Conservation (phyloP, 1,284 basidiomycete species). For the Coriolopsis trogii region DNA sequence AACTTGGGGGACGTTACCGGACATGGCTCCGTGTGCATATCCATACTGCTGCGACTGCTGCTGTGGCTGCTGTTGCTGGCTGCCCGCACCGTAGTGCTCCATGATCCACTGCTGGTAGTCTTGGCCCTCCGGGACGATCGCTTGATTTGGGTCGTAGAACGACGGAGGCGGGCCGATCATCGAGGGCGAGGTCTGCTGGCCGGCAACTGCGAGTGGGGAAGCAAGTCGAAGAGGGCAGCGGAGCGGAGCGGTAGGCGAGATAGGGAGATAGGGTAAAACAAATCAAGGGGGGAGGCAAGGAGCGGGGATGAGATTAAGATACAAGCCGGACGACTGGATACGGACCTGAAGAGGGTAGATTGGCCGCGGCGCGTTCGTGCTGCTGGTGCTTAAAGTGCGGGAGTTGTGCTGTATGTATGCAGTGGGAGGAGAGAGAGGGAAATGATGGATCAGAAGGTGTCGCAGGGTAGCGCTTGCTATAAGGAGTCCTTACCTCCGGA, state of each 20-base stretch:
- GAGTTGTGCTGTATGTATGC: slow-evolving; percentile 9
- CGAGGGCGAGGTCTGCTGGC: slow-evolving; percentile 14
- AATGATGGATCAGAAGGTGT: slow-evolving; percentile 22
- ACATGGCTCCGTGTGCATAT: slow-evolving; percentile 13
- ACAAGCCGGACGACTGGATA: background rate
- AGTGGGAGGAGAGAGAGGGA: slow-evolving; percentile 14
- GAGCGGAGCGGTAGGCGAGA: too few species aligned
- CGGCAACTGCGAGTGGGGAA: background rate
- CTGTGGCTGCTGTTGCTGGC: too few species aligned
- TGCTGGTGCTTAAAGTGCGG: slow-evolving; percentile 6
- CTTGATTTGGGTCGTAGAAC: slow-evolving; percentile 33
- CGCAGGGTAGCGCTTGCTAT: slow-evolving; percentile 9
- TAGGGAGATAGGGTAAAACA: too few species aligned
- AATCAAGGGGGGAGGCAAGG: too few species aligned
- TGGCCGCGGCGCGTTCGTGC: slow-evolving; percentile 11
- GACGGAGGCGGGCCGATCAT: slow-evolving; percentile 36
- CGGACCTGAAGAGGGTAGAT: slow-evolving; percentile 23
- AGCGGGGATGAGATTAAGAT: background rate
- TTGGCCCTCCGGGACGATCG: slow-evolving; percentile 22
- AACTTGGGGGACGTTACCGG: slow-evolving; percentile 26
- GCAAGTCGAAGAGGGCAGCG: background rate
- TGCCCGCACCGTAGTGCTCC: slow-evolving; percentile 16
- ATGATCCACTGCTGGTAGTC: slow-evolving; percentile 33
- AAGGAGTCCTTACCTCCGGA: slow-evolving; percentile 21
- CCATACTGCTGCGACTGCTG: too few species aligned